These are phyloP conservation scores for Salix caprea DNA, from an alignment of 345 rosid genomes.

Conservation along the genomic window DNA sequence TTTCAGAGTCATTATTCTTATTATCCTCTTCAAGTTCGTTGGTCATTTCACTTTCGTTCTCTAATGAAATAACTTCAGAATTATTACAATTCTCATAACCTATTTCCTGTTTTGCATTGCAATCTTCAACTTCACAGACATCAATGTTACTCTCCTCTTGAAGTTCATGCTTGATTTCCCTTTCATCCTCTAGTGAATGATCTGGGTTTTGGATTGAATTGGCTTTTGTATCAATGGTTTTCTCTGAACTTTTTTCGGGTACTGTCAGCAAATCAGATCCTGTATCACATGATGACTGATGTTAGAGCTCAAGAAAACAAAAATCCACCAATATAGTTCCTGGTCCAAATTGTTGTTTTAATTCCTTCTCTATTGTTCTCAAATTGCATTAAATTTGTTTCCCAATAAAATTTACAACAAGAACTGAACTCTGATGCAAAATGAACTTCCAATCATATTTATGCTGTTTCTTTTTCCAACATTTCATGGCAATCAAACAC, in stretches of 20 bases:
- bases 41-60: background rate
- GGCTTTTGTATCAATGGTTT: conserved; percentile 15
- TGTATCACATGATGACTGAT: conserved; percentile 14
- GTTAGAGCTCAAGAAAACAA: background rate
- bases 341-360: too few species aligned
- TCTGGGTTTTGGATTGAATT: conserved; percentile 23
- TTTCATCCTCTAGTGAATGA: conserved; percentile 26
- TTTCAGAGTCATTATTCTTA: background rate
- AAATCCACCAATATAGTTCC: background rate
- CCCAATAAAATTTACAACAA: too few species aligned
- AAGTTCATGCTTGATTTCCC: conserved; percentile 15
- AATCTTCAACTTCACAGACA: background rate
- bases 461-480: too few species aligned
- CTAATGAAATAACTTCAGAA: background rate
- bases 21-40: background rate
- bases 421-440: too few species aligned
- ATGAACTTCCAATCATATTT: too few species aligned
- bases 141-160: conserved; percentile 10
- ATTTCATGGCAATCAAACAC: too few species aligned
- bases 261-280: conserved; percentile 12
- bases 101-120: background rate
- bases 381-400: too few species aligned
- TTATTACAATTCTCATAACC: background rate
- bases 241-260: conserved; percentile 9
- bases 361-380: too few species aligned